A percentile compares a stretch with the other conserved stretches of the same genome.
These are phyloP conservation scores for Neonectria neomacrospora DNA, from an alignment of 2,329 filamentous ascomycete species.

Conservation along the genomic window DNA sequence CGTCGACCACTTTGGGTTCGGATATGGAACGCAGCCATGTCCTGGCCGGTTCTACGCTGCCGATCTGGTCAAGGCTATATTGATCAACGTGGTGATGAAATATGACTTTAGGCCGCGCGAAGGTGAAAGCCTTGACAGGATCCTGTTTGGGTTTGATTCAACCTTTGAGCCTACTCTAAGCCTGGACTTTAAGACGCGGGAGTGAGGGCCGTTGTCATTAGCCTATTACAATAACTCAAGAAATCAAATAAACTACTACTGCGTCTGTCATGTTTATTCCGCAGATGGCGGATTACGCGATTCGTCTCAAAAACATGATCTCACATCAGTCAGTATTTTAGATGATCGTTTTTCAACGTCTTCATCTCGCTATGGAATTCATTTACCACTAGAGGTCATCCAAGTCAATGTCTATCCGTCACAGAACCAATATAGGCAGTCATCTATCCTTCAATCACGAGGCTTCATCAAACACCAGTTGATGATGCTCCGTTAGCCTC, in stretches of 20 bases:
- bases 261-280: too few species aligned
- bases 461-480: conserved; percentile 23
- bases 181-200: not conserved
- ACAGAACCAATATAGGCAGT: not conserved
- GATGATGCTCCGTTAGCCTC: conserved; percentile 24
- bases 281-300: too few species aligned
- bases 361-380: too few species aligned
- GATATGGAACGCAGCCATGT: conserved; percentile 55
- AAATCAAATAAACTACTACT: not conserved
- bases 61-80: conserved; percentile 53
- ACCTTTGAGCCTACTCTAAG: not conserved
- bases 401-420: not conserved
- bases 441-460: not conserved
- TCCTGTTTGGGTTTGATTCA: conserved; percentile 3
- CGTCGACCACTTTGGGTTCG: conserved; percentile 50
- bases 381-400: too few species aligned
- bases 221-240: not conserved
- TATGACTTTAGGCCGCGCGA: not conserved
- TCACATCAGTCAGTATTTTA: too few species aligned
- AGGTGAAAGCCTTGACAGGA: conserved; percentile 1
- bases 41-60: conserved; percentile 57
- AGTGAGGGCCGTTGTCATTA: too few species aligned
- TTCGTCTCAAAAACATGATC: too few species aligned
- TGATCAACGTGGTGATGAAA: conserved; percentile 47
- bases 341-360: too few species aligned